Evolutionary conservation across 371 early-diverging fungal species (phyloP), one percentile per base, ranked within the genome.

Genomic region (Zopfochytrium polystomum): DNA sequence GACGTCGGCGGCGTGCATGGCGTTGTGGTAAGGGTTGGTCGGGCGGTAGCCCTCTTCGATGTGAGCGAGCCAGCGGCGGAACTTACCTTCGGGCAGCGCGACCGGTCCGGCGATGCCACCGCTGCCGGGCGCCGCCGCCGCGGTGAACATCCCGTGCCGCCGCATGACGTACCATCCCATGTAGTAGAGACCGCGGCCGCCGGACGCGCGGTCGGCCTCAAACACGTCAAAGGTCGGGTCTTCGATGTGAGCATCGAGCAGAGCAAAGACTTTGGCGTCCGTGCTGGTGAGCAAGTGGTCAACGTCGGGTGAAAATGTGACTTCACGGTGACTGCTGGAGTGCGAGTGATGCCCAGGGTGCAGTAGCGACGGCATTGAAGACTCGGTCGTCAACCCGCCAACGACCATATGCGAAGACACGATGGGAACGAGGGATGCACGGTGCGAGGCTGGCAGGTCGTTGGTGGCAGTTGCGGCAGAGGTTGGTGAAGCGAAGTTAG

Each of bases 1-100:
- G 0, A 81, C 82, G 53, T 81, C 82, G 18, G 80, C 71, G 3
- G 77, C 82, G 56, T 81, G 82, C n/a, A 66, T 52, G 20, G 77
- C 64, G 53, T 79, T 80, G 68, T 81, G 82, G 63, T 81, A 81
- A 2, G 78, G 73, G 58, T 81, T 81, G 5, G 55, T 64, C 3
- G 50, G 27, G n/a, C 55, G 52, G 62, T 80, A 80, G 2, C 75
- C 75, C 7, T 38, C 47, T 53, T 80, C 75, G 29, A 80, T 60
- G 11, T 64, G 59, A 1, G 44, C 56, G 13, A 80, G 32, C 65
- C 68, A 80, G 30, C 48, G 42, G 22, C 53, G 71, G 51, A 80
- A 66, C 34, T 38, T 38, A 20, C 22, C 18, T 42, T 62, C 72
- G 30, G 62, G 45, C 18, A 79, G 62, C 25, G 64, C 48, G 44